A percentile compares a stretch with the other conserved stretches of the same genome.
Evolutionary conservation across 2,329 filamentous ascomycete species (phyloP).

Genomic region (Ceratocystis diversiconidia): DNA sequence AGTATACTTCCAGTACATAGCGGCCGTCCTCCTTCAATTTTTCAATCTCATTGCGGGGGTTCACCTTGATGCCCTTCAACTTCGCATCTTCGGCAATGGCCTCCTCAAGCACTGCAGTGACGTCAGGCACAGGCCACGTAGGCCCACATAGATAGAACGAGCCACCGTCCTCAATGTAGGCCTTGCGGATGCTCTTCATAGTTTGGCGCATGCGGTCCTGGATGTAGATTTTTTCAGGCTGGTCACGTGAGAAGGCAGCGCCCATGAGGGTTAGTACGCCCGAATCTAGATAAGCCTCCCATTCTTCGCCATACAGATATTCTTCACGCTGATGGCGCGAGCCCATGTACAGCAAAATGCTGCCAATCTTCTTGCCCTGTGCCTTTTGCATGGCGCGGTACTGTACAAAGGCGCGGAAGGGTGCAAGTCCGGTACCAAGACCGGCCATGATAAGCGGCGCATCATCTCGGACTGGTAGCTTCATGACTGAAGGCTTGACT

Average conservation of each 20-base stretch:
- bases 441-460: conserved; percentile 98
- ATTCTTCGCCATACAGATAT: conserved; percentile 97
- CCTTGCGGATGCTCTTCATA: conserved; percentile 64
- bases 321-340: conserved; percentile 95
- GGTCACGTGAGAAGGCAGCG: conserved; percentile 87
- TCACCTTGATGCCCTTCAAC: conserved; percentile 61
- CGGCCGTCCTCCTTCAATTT: conserved; percentile 85
- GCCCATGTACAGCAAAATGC: conserved; percentile 90
- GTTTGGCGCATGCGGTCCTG: conserved; percentile 95
- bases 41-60: conserved; percentile 84
- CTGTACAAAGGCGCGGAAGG: conserved; percentile 98
- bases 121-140: conserved; percentile 96
- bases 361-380: conserved; percentile 88
- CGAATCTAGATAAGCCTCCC: conserved; percentile 93
- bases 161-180: conserved; percentile 77
- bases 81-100: conserved; percentile 67
- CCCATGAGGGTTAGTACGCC: conserved; percentile 91
- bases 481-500: conserved; percentile 98
- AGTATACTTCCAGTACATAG: conserved; percentile 96
- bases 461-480: conserved; percentile 74
- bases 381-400: conserved; percentile 96
- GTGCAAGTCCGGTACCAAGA: conserved; percentile 90
- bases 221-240: conserved; percentile 98
- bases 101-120: conserved; percentile 86
- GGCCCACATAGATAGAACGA: conserved; percentile 96